Percentiles rank a stretch among this genome's conserved stretches.
Conservation (phyloP, 192 early-diverging fungal species). For the Backusella australiensis region DNA sequence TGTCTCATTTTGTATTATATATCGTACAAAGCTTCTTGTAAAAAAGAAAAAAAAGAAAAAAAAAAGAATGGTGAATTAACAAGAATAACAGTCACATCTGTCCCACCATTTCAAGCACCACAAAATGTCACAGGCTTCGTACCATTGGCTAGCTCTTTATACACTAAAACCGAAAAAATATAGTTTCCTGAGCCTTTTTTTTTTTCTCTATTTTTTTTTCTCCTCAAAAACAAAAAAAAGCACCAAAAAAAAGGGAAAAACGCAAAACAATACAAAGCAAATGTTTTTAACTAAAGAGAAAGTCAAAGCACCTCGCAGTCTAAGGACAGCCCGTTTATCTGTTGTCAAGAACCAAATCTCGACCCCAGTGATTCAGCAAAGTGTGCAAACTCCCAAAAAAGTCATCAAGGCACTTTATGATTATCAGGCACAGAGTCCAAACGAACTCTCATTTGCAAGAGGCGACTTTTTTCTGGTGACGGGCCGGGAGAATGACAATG, state of each 20-base stretch:
- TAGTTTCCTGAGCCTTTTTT: not conserved
- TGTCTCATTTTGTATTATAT: conserved; percentile 50
- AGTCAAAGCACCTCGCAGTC: conserved; percentile 24
- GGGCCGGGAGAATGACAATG: conserved; percentile 58
- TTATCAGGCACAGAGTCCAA: conserved; percentile 56
- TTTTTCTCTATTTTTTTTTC: not conserved
- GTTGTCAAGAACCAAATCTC: conserved; percentile 35
- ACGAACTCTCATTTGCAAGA: conserved; percentile 70
- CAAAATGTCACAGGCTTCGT: not conserved
- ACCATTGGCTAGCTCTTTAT: not conserved
- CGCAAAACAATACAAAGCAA: not conserved
- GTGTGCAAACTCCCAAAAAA: conserved; percentile 55
- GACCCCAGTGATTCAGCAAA: conserved; percentile 27
- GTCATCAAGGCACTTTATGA: conserved; percentile 72
- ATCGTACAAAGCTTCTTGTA: not conserved
- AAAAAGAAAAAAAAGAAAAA: not conserved
- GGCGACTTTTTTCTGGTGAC: conserved; percentile 77
- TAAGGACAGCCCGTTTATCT: conserved; percentile 20
- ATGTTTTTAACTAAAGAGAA: conserved; percentile 25
- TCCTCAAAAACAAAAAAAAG: not conserved
- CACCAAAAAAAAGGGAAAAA: no score
- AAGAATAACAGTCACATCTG: not conserved
- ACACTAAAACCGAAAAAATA: not conserved
- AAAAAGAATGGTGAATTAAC: not conserved
- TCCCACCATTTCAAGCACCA: not conserved